These are phyloP conservation scores for Tolypocladium amazonense DNA, from an alignment of 2,329 filamentous ascomycete species.

Conservation along the genomic window DNA sequence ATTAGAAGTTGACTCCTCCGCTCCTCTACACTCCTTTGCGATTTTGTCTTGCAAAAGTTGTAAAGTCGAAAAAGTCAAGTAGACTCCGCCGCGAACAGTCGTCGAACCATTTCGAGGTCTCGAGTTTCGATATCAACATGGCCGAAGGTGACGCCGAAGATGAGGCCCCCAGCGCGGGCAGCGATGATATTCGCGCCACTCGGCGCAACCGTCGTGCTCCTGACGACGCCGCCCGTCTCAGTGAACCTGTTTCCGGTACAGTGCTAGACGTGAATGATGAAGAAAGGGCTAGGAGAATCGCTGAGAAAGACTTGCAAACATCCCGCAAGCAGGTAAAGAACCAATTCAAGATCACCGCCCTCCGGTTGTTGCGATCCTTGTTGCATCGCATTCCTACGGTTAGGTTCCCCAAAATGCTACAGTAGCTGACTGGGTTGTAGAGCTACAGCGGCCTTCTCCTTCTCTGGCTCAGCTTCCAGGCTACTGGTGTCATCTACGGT, in stretches of 20 bases:
- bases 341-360: neutral
- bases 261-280: neutral
- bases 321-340: neutral
- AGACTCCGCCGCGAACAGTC: neutral
- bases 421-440: neutral
- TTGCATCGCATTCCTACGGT: neutral
- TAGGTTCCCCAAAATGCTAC: too few relatives aligned
- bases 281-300: neutral
- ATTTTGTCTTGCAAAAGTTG: too few relatives aligned
- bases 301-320: neutral
- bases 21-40: too few relatives aligned
- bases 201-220: neutral
- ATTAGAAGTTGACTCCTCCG: too few relatives aligned
- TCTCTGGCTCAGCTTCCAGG: neutral
- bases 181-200: neutral
- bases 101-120: neutral
- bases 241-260: neutral
- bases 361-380: neutral
- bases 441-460: neutral
- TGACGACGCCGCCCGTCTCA: neutral
- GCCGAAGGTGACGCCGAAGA: neutral
- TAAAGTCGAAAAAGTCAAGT: too few relatives aligned
- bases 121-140: neutral
- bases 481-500: neutral
- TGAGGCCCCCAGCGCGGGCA: too few relatives aligned